Evolutionary conservation across 2,329 filamentous ascomycete genomes (phyloP), one percentile per base, ranked within the genome.

Genomic region (Aspergillus versicolor): DNA sequence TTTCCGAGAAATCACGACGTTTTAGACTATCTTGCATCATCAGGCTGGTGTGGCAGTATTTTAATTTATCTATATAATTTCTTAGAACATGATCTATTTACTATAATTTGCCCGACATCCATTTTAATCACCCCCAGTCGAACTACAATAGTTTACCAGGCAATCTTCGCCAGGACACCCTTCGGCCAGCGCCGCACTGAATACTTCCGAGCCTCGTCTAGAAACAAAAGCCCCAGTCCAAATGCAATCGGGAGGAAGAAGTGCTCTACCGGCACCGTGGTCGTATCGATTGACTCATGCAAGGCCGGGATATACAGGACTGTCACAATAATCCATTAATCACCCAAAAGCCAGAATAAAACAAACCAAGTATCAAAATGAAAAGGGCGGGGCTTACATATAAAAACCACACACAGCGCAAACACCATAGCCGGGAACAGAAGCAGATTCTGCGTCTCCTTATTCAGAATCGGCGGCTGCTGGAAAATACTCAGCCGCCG

Each of bases 241-340:
- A 92, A 91, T 0, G 85, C 82, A 69, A 89, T 85, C 0, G 90
- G 89, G 49, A 93, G 68, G 70, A 93, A 92, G 83, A 87, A 93
- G 67, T 92, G 79, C 71, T 89, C 88, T 0, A 86, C 84, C 0
- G 89, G 88, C 0, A 92, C 85, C 0, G 75, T 68, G 0, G 83
- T 80, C 0, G 88, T 91, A 17, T 73, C 81, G 2, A 91, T 75
- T 1, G 84, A 79, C 1, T 70, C 67, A 69, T 90, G 87, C 30
- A 92, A 77, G 3, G 79, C 76, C 0, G 87, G 87, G 2, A 89
- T 83, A 66, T 92, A 91, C 13, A 84, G 68, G 83, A 55, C 51
- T 53, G 3, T 9, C 5, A 0, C 22, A 30, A 6, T 15, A 30
- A 6, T 8, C 21, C 21, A 21, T 21, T 21, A 21, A 21, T 21